Conservation (phyloP, 2,329 filamentous ascomycete species). For the Fusarium irregulare region DNA sequence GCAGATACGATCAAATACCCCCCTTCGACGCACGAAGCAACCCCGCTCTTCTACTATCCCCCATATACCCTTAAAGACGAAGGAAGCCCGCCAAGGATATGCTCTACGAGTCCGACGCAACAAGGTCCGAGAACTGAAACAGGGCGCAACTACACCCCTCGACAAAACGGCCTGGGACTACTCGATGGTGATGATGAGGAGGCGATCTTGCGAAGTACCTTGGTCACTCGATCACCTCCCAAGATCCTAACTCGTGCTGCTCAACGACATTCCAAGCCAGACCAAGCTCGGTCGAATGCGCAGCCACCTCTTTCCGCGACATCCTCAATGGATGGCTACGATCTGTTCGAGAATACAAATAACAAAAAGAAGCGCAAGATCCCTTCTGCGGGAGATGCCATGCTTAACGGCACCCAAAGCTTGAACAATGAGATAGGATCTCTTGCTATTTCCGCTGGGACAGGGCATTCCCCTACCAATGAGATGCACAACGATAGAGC, state of each 20-base stretch:
- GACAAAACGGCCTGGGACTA: constrained; percentile 58
- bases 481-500: constrained; percentile 47
- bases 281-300: constrained; percentile 58
- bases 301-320: constrained; percentile 74
- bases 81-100: constrained; percentile 32
- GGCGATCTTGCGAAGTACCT: constrained; percentile 50
- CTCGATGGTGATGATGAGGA: constrained; percentile 73
- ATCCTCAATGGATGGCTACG: constrained; percentile 86
- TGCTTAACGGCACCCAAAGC: constrained; percentile 56
- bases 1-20: constrained; percentile 87
- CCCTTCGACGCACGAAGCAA: constrained; percentile 74
- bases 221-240: constrained; percentile 60
- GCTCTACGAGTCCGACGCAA: constrained; percentile 38
- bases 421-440: constrained; percentile 57
- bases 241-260: constrained; percentile 58
- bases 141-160: constrained; percentile 42
- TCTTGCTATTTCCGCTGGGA: constrained; percentile 41
- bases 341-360: constrained; percentile 97
- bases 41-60: constrained; percentile 76
- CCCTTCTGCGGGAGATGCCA: constrained; percentile 82
- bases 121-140: constrained; percentile 42
- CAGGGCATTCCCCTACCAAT: constrained; percentile 43
- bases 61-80: constrained; percentile 67
- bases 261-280: constrained; percentile 57
- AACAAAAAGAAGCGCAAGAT: constrained; percentile 99